A percentile compares a stretch with the other conserved stretches of the same genome.
Evolutionary conservation across 768 basidiomycete genomes (phyloP).

Genomic region (Scleroderma citrinum): DNA sequence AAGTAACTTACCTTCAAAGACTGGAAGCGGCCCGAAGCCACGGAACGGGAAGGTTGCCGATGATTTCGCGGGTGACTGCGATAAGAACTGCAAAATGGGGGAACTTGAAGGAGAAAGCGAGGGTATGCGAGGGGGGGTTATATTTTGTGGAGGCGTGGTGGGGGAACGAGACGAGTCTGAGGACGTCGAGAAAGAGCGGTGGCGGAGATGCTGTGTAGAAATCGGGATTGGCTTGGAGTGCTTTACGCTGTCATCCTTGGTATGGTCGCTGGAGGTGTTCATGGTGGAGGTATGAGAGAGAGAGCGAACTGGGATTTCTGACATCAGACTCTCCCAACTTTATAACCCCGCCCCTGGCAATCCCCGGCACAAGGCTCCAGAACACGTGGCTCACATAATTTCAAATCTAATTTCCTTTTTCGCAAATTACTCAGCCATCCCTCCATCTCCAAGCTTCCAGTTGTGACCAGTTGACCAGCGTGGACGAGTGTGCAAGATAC

Average conservation of each 20-base stretch:
- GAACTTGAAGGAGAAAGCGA: conserved; percentile 55
- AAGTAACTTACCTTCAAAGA: conserved; percentile 53
- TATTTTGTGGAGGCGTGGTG: conserved; percentile 43
- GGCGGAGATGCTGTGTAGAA: conserved; percentile 36
- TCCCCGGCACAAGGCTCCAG: conserved; percentile 6
- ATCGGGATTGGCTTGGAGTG: conserved; percentile 68
- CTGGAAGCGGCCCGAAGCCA: conserved; percentile 41
- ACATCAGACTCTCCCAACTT: conserved; percentile 7
- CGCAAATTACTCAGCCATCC: neutral
- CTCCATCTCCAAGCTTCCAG: no score
- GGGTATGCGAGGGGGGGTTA: conserved; percentile 37
- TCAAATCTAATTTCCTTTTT: neutral
- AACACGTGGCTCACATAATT: conserved; percentile 7
- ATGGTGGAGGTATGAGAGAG: conserved; percentile 11
- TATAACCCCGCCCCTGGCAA: conserved; percentile 11
- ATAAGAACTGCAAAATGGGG: conserved; percentile 66
- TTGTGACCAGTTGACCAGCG: no score
- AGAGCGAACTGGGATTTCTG: neutral
- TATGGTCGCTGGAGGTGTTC: conserved; percentile 4
- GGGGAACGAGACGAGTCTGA: conserved; percentile 53
- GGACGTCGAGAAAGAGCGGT: conserved; percentile 59
- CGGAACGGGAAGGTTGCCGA: conserved; percentile 59
- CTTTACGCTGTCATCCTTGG: conserved; percentile 28
- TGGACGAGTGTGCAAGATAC: neutral
- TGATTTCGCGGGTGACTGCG: conserved; percentile 51